These are phyloP conservation scores for Papiliotrema nemorosa DNA, from an alignment of 1,284 basidiomycete genomes.

Conservation along the genomic window DNA sequence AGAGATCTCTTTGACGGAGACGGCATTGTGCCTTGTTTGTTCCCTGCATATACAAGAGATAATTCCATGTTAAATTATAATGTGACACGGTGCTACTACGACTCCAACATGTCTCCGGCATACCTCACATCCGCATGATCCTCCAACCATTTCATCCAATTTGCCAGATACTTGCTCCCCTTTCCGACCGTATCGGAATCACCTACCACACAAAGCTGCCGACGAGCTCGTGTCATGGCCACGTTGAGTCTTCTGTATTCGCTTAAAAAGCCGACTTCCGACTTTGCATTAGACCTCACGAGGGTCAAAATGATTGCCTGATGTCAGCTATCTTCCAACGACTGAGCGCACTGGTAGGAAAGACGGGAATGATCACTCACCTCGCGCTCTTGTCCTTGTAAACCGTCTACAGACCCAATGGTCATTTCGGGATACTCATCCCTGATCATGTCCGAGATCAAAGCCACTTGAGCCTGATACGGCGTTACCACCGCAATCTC, in stretches of 20 bases:
- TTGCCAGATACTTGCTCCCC: conserved; percentile 75
- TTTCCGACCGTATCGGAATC: conserved; percentile 83
- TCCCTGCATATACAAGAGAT: too few species aligned
- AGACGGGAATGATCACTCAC: conserved; percentile 16
- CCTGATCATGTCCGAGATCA: conserved; percentile 69
- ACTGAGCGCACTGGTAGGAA: background rate
- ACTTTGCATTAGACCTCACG: conserved; percentile 75
- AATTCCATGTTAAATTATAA: background rate
- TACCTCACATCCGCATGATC: conserved; percentile 82
- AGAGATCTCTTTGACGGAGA: too few species aligned
- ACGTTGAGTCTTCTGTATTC: conserved; percentile 88
- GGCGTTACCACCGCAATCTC: conserved; percentile 91
- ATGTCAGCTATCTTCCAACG: background rate
- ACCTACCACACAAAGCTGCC: conserved; percentile 86
- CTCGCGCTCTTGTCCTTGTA: conserved; percentile 78
- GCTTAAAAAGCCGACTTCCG: conserved; percentile 87
- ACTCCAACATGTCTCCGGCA: conserved; percentile 54
- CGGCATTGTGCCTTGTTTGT: too few species aligned
- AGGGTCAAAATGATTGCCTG: conserved; percentile 85
- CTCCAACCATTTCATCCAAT: conserved; percentile 88
- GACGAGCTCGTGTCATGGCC: conserved; percentile 87
- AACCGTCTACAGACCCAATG: conserved; percentile 86
- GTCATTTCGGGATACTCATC: conserved; percentile 71
- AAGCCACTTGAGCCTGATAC: conserved; percentile 88
- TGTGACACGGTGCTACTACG: too few species aligned